phyloP scores from a whole-genome alignment of 2,329 filamentous ascomycete species.

The Zelopaecilomyces penicillatus region DNA sequence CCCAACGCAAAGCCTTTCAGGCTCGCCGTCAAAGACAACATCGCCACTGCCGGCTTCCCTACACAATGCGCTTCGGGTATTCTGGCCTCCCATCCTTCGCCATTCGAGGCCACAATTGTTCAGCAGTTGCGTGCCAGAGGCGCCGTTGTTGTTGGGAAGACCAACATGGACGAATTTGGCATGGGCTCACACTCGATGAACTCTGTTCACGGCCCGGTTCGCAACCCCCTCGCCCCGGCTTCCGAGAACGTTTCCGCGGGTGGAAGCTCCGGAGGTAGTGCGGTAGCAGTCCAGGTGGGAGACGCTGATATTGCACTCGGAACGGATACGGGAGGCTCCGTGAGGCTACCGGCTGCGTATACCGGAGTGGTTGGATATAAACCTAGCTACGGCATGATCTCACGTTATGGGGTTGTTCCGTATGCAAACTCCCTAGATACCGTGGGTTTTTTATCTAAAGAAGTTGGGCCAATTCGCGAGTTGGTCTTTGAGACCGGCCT shows the following conservation, averaged over 20 bases:
- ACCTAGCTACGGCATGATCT: constrained; percentile 82
- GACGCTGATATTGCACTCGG: constrained; percentile 61
- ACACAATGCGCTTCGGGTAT: constrained; percentile 81
- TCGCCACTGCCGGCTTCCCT: constrained; percentile 52
- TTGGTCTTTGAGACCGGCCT: constrained; percentile 43
- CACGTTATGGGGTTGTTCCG: constrained; percentile 76
- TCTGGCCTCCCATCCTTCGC: constrained; percentile 61
- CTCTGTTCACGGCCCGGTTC: constrained; percentile 60
- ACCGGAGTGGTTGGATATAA: constrained; percentile 80
- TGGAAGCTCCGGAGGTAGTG: constrained; percentile 90
- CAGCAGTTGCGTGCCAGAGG: constrained; percentile 55
- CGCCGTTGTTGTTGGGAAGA: constrained; percentile 63
- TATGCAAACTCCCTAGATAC: constrained; percentile 93
- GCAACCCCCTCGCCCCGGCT: constrained; percentile 33
- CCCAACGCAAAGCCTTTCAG: constrained; percentile 26
- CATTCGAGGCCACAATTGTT: constrained; percentile 77
- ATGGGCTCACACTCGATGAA: constrained; percentile 82
- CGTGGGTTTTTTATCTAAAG: constrained; percentile 63
- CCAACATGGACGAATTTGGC: constrained; percentile 92
- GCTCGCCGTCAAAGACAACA: constrained; percentile 70
- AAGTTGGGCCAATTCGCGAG: constrained; percentile 41
- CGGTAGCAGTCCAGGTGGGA: constrained; percentile 65
- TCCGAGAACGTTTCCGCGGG: constrained; percentile 55
- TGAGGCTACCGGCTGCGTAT: constrained; percentile 81
- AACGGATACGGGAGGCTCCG: constrained; percentile 87